phyloP scores from a whole-genome alignment of 2,329 filamentous ascomycete species.

The Apiospora sp. region DNA sequence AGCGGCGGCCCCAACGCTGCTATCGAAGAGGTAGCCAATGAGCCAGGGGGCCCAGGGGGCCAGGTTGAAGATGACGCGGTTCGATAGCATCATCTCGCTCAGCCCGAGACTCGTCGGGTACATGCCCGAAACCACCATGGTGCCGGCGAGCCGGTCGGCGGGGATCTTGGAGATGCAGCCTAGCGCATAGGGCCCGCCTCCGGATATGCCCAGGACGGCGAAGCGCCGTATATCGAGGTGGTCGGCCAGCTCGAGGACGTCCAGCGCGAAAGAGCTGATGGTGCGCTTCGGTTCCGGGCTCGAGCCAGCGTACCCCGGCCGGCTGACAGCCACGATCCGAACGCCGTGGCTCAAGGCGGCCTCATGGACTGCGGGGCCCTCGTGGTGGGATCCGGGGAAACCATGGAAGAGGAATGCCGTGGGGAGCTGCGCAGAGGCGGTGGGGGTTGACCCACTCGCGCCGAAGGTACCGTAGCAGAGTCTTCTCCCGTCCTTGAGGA shows the following conservation, averaged over 20 bases:
- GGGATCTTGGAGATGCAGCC: conserved; percentile 35
- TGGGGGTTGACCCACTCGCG: not conserved
- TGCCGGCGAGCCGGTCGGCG: conserved; percentile 30
- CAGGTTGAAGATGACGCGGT: conserved; percentile 32
- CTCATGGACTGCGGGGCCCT: conserved; percentile 31
- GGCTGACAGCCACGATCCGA: conserved; percentile 39
- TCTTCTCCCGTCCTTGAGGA: not conserved
- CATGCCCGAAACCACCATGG: conserved; percentile 30
- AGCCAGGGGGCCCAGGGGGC: conserved; percentile 32
- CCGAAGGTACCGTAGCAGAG: not conserved
- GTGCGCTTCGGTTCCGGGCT: conserved; percentile 37
- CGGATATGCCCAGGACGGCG: conserved; percentile 38
- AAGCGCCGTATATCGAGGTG: conserved; percentile 35
- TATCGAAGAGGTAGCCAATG: conserved; percentile 28
- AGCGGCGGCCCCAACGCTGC: conserved; percentile 25
- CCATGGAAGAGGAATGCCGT: conserved; percentile 42
- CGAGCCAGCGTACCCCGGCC: conserved; percentile 45
- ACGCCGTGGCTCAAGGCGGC: conserved; percentile 30
- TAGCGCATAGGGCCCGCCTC: conserved; percentile 38
- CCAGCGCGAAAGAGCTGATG: conserved; percentile 35
- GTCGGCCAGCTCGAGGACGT: conserved; percentile 37
- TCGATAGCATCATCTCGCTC: conserved; percentile 34
- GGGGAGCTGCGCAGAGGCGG: conserved; percentile 26
- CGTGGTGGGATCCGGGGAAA: conserved; percentile 40
- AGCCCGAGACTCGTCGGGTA: conserved; percentile 34